Evolutionary conservation across 192 early-diverging fungal species (phyloP).

Genomic region (Geranomyces variabilis): DNA sequence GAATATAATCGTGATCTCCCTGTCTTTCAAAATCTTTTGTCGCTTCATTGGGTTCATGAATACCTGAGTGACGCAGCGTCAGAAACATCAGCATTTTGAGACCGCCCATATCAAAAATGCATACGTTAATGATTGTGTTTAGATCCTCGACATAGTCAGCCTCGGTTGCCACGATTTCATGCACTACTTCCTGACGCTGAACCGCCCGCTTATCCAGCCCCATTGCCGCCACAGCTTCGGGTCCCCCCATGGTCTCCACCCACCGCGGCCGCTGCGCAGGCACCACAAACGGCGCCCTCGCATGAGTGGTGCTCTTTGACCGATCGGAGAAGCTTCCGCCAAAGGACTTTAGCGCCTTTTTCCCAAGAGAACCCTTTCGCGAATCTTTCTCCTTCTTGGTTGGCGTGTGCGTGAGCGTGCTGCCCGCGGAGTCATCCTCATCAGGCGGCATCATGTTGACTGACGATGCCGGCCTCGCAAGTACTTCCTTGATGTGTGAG

Average conservation of each 20-base stretch:
- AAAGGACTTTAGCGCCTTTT: conserved; percentile 23
- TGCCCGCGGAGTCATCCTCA: background rate
- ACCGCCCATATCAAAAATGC: background rate
- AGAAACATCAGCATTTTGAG: background rate
- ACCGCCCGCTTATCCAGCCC: conserved; percentile 69
- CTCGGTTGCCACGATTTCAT: conserved; percentile 90
- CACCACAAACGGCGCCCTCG: conserved; percentile 22
- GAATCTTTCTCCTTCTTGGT: conserved; percentile 3
- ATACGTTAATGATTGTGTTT: conserved; percentile 76
- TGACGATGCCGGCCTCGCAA: conserved; percentile 15
- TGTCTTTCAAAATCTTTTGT: conserved; percentile 47
- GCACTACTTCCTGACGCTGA: conserved; percentile 93
- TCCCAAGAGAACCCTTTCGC: background rate
- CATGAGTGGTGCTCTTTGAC: background rate
- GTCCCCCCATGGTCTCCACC: conserved; percentile 54
- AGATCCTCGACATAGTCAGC: conserved; percentile 89
- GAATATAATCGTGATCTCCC: conserved; percentile 58
- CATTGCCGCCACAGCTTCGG: conserved; percentile 60
- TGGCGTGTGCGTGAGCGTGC: background rate
- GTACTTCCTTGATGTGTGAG: conserved; percentile 25
- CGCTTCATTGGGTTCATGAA: conserved; percentile 47
- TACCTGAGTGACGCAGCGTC: conserved; percentile 32
- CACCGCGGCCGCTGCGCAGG: conserved; percentile 39
- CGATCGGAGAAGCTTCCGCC: conserved; percentile 18
- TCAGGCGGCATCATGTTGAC: background rate